Evolutionary conservation across 805 yeast species (phyloP).

Genomic region (Kuraishia molischiana): DNA sequence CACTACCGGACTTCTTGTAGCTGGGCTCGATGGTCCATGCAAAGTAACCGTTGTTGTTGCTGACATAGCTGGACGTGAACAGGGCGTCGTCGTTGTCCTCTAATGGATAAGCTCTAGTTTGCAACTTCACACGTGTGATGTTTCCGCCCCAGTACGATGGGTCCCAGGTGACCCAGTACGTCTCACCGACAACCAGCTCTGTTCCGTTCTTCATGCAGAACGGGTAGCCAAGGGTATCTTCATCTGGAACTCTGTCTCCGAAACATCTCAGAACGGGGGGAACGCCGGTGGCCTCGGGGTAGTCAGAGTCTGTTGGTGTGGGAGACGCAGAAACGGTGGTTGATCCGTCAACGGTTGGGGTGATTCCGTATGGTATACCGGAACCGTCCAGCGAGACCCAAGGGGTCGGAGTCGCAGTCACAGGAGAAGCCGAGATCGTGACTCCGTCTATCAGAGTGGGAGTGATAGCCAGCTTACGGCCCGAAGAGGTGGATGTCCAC

Average conservation of each 20-base stretch:
- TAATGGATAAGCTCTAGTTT: conserved; percentile 23
- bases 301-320: conserved; percentile 23
- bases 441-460: conserved; percentile 45
- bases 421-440: conserved; percentile 32
- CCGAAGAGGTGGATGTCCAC: conserved; percentile 26
- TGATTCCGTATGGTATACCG: conserved; percentile 31
- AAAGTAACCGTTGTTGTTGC: conserved; percentile 28
- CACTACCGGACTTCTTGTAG: conserved; percentile 12
- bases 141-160: conserved; percentile 30
- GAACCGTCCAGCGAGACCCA: conserved; percentile 34
- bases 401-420: conserved; percentile 23
- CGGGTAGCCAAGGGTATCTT: conserved; percentile 22
- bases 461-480: conserved; percentile 12
- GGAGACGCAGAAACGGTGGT: conserved; percentile 30
- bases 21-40: conserved; percentile 23
- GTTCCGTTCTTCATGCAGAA: conserved; percentile 34
- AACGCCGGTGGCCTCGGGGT: conserved; percentile 25
- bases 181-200: conserved; percentile 35
- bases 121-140: conserved; percentile 23
- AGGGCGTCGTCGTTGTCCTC: conserved; percentile 21
- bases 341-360: conserved; percentile 27
- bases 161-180: conserved; percentile 40
- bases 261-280: conserved; percentile 36
- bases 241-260: conserved; percentile 28
- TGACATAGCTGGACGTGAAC: conserved; percentile 22